Percentiles rank a stretch among this genome's conserved stretches.
Conservation (phyloP, 306 rosid genomes). For the Rosa rugosa region DNA sequence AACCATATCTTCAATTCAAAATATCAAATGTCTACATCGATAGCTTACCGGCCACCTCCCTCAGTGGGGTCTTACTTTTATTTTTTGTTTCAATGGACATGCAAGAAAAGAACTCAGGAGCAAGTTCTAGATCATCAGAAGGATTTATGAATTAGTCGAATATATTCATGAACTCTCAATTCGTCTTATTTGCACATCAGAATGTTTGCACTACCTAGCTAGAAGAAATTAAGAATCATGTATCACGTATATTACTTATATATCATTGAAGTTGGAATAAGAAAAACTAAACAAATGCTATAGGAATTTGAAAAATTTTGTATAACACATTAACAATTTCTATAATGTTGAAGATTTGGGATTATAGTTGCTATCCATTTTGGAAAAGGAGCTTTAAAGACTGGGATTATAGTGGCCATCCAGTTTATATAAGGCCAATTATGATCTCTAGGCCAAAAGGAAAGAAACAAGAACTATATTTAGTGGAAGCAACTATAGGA, state of each 20-base stretch:
- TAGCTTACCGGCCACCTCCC: constrained; percentile 6
- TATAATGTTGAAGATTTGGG: not conserved
- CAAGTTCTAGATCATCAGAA: not conserved
- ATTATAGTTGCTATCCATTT: constrained; percentile 22
- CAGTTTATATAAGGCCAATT: constrained; percentile 24
- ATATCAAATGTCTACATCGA: not conserved
- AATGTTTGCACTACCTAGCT: constrained; percentile 1
- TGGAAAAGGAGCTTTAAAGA: not conserved
- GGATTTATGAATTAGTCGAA: not conserved
- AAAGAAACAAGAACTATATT: not conserved
- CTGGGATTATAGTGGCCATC: constrained; percentile 21
- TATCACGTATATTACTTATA: not conserved
- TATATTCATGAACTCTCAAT: not conserved
- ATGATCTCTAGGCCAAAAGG: not conserved
- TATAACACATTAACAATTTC: not conserved
- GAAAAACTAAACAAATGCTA: not conserved
- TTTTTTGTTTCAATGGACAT: not conserved
- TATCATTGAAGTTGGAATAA: not conserved
- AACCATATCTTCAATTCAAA: not conserved
- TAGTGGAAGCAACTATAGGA: not conserved
- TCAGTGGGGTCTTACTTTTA: constrained; percentile 7
- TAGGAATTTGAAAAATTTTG: not conserved
- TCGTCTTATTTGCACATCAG: not conserved
- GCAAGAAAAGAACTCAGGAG: not conserved
- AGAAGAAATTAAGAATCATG: not conserved